Evolutionary conservation across 2,329 filamentous ascomycete species (phyloP).

Genomic region (Chrysosporium keratinophilum): DNA sequence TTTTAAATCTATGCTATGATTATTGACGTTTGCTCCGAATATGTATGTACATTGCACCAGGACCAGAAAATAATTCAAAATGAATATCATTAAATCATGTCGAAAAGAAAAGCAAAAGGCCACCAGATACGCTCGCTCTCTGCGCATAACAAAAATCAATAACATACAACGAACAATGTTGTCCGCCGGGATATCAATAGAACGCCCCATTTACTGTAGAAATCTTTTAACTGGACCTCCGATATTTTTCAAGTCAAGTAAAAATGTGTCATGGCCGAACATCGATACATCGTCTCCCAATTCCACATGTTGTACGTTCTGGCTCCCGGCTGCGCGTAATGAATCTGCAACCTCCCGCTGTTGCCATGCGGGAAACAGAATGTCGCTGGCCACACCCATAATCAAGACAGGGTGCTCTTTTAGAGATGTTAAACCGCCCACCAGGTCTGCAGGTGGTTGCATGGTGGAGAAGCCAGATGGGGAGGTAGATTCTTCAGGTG

Average conservation of each 20-base stretch:
- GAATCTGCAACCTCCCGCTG: conserved; percentile 87
- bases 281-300: conserved; percentile 86
- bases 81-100: background rate
- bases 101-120: background rate
- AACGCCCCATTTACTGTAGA: conserved; percentile 41
- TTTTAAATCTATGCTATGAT: too few species aligned
- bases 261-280: conserved; percentile 94
- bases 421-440: conserved; percentile 61
- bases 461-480: conserved; percentile 20
- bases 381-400: conserved; percentile 90
- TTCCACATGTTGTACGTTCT: conserved; percentile 75
- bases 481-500: conserved; percentile 4
- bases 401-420: conserved; percentile 73
- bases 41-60: too few species aligned
- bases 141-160: background rate
- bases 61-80: too few species aligned
- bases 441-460: conserved; percentile 64
- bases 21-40: too few species aligned
- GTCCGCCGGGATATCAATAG: background rate
- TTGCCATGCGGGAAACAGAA: conserved; percentile 95
- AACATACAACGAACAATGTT: background rate
- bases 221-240: conserved; percentile 75
- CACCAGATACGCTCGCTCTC: background rate
- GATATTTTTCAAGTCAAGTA: conserved; percentile 84
- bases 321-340: conserved; percentile 65